A percentile compares a stretch with the other conserved stretches of the same genome.
phyloP scores from a whole-genome alignment of 2,329 filamentous ascomycete species.

The Cytospora piceae region DNA sequence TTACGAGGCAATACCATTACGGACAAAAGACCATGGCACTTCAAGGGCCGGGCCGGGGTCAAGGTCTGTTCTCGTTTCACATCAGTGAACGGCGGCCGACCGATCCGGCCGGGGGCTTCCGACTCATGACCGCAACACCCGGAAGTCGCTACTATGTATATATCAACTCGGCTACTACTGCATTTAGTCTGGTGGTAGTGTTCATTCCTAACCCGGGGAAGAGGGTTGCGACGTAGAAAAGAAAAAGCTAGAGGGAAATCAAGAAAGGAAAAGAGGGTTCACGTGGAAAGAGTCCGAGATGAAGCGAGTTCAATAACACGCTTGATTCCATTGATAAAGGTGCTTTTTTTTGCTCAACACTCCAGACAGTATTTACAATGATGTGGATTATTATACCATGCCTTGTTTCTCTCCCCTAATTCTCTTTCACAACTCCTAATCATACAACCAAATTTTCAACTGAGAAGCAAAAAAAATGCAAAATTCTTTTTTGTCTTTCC shows the following conservation, averaged over 20 bases:
- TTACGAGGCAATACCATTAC: not conserved
- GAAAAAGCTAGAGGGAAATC: too few species aligned
- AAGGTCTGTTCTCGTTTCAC: not conserved
- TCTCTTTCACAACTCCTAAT: constrained; percentile 1
- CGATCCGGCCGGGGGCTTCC: not conserved
- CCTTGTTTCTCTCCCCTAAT: not conserved
- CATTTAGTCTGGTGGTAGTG: too few species aligned
- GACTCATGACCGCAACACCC: not conserved
- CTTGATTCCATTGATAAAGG: not conserved
- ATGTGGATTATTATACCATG: constrained; percentile 4
- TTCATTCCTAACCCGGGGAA: too few species aligned
- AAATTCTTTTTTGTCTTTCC: constrained; percentile 29
- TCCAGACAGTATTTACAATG: not conserved
- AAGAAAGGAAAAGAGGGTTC: too few species aligned
- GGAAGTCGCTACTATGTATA: not conserved
- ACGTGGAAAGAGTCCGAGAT: too few species aligned
- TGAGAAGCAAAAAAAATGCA: constrained; percentile 19
- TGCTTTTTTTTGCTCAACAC: not conserved
- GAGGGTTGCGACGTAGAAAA: too few species aligned
- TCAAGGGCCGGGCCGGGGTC: not conserved
- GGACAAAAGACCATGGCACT: not conserved
- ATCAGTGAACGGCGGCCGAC: not conserved
- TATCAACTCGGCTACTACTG: too few species aligned
- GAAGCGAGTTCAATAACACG: too few species aligned
- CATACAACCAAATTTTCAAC: constrained; percentile 15